A percentile compares a stretch with the other conserved stretches of the same genome.
phyloP scores from a whole-genome alignment of 768 basidiomycete species.

The Pleurotus sapidus region DNA sequence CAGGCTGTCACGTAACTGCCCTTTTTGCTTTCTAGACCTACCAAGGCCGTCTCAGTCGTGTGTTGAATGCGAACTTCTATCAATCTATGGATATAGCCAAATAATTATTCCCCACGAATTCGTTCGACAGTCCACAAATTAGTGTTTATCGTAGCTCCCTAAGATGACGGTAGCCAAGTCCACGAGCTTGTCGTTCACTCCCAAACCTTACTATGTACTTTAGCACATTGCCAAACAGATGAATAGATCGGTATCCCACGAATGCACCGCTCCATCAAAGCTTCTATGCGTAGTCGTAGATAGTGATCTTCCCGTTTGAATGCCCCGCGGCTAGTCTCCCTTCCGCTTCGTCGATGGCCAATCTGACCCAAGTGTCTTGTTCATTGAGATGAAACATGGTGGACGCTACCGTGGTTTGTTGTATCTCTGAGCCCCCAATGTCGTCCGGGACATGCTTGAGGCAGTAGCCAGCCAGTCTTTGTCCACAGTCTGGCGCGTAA shows the following conservation, averaged over 20 bases:
- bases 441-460: slow-evolving; percentile 17
- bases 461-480: slow-evolving; percentile 51
- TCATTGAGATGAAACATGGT: slow-evolving; percentile 45
- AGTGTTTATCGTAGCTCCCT: no score
- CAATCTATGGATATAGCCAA: no score
- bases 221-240: no score
- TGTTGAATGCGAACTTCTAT: no score
- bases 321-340: slow-evolving; percentile 43
- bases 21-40: no score
- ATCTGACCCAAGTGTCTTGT: slow-evolving; percentile 45
- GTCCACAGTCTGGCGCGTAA: slow-evolving; percentile 45
- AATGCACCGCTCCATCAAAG: not conserved
- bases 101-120: no score
- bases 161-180: no score
- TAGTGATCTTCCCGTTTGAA: slow-evolving; percentile 43
- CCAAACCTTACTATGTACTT: no score
- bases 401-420: slow-evolving; percentile 26
- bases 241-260: not conserved
- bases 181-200: no score
- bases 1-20: no score
- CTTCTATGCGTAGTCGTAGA: slow-evolving; percentile 46
- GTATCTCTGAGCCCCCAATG: slow-evolving; percentile 10
- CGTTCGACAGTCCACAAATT: no score
- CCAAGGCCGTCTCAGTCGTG: no score
- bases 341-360: slow-evolving; percentile 46